Base-by-base conservation (phyloP, 768 basidiomycete species). In the Panellus pusillus region DNA sequence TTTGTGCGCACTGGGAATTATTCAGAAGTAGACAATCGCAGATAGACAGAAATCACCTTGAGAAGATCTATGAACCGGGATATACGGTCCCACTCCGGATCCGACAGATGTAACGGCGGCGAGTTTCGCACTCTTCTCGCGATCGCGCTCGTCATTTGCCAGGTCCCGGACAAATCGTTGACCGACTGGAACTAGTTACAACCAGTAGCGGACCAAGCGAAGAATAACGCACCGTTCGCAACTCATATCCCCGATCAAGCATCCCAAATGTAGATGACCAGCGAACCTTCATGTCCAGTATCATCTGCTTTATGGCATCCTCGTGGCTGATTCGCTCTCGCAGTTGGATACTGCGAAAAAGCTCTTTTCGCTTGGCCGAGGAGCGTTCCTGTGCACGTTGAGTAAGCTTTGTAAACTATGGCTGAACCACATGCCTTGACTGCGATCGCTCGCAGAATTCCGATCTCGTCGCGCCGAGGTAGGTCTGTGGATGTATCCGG, bases 251-350 rank as follows among this genome's bases (percentile, higher is more conserved):
- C 12, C 57, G 54, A 49, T 61, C 50, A 4, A 67, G 47, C 67
- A 68, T 68, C 12, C 59, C 44, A 43, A 62, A 61, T n/a, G 66
- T 66, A 18, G 67, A 68, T 8, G 58, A 61, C 67, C 67, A 68
- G 17, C 63, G 58, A 6, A 67, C 62, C 15, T 44, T 47, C 66
- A 68, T 66, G 39, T 68, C 61, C 14, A 65, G 56, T 9, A 67
- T 38, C 18, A 66, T 56, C 35, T 62, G 55, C 19, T 50, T 38
- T 3, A 40, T 48, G 17, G 35, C 18, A 55, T 57, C 14, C 32
- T 35, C 14, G 11, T 7, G 2, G 9, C 31, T 20, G 45, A 28
- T 40, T 19, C 8, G 15, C 5, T 0, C 8, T 11, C 32, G 52
- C 19, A 58, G 41, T 28, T 67, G 65, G 37, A 66, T 61, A 1